Conservation (phyloP, 768 basidiomycete genomes). For the Sporobolomyces pararoseus region DNA sequence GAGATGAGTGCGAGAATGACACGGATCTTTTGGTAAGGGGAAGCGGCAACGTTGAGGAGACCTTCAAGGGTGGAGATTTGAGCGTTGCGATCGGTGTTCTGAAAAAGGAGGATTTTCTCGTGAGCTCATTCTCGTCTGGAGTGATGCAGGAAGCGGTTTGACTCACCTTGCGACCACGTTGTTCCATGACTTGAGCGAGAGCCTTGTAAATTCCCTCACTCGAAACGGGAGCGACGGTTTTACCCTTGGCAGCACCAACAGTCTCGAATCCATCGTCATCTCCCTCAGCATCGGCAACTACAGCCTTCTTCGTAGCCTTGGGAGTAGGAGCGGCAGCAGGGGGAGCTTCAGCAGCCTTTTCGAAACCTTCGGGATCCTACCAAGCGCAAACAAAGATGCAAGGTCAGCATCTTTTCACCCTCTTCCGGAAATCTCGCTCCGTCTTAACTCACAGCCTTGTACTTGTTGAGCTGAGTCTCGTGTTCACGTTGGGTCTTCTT, state of each 20-base stretch:
- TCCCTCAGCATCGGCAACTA: conserved; percentile 53
- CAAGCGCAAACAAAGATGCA: neutral
- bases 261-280: conserved; percentile 74
- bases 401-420: neutral
- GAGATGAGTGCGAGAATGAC: conserved; percentile 90
- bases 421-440: neutral
- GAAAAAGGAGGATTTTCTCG: neutral
- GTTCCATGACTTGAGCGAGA: conserved; percentile 83
- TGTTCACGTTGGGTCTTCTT: conserved; percentile 87
- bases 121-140: neutral
- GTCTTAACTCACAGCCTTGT: conserved; percentile 63
- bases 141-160: neutral
- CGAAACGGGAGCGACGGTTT: conserved; percentile 67
- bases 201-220: conserved; percentile 83
- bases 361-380: conserved; percentile 83
- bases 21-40: conserved; percentile 87
- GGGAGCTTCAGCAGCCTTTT: conserved; percentile 54
- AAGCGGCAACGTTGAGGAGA: conserved; percentile 70
- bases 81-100: conserved; percentile 95
- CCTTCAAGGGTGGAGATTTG: conserved; percentile 88
- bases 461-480: conserved; percentile 73
- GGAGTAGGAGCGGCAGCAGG: conserved; percentile 51
- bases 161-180: conserved; percentile 87
- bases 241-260: conserved; percentile 79
- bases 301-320: conserved; percentile 52